Evolutionary conservation across 2,329 filamentous ascomycete genomes (phyloP).

Genomic region (Hymenoscyphus fructigenus): DNA sequence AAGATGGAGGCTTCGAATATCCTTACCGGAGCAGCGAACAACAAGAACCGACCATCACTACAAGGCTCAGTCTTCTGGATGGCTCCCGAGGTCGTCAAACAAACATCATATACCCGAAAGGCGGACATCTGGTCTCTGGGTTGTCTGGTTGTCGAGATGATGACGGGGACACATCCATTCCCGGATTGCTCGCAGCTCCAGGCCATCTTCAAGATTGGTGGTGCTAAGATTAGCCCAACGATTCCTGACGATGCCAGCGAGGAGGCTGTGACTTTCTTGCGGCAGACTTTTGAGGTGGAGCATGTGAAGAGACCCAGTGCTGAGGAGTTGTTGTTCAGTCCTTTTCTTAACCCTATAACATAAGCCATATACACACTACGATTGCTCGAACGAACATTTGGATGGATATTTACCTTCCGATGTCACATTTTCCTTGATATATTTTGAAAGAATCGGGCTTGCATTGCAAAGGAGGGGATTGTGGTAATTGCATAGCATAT

Average conservation of each 20-base stretch:
- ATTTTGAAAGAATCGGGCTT: neutral
- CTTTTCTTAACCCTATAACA: constrained; percentile 75
- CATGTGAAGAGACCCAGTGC: constrained; percentile 89
- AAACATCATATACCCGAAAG: constrained; percentile 96
- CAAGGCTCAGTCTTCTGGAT: constrained; percentile 99
- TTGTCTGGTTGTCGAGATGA: constrained; percentile 98
- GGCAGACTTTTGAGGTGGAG: constrained; percentile 91
- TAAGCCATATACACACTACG: constrained; percentile 33
- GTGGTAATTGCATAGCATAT: constrained; percentile 1
- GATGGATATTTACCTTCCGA: neutral
- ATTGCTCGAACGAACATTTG: no score
- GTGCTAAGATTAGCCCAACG: constrained; percentile 80
- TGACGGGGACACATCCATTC: constrained; percentile 94
- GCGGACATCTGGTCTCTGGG: constrained; percentile 98
- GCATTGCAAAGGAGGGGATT: neutral
- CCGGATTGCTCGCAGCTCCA: constrained; percentile 96
- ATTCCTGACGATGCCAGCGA: constrained; percentile 83
- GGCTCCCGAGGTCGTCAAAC: constrained; percentile 97
- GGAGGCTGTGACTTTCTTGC: constrained; percentile 80
- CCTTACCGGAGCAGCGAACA: constrained; percentile 65
- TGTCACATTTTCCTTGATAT: neutral
- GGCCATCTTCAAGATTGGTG: constrained; percentile 97
- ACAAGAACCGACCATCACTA: constrained; percentile 72
- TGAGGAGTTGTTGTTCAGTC: constrained; percentile 81
- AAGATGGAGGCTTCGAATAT: constrained; percentile 91